A percentile compares a stretch with the other conserved stretches of the same genome.
Conservation (phyloP, 2,329 filamentous ascomycete genomes). For the Alternaria conjuncta region DNA sequence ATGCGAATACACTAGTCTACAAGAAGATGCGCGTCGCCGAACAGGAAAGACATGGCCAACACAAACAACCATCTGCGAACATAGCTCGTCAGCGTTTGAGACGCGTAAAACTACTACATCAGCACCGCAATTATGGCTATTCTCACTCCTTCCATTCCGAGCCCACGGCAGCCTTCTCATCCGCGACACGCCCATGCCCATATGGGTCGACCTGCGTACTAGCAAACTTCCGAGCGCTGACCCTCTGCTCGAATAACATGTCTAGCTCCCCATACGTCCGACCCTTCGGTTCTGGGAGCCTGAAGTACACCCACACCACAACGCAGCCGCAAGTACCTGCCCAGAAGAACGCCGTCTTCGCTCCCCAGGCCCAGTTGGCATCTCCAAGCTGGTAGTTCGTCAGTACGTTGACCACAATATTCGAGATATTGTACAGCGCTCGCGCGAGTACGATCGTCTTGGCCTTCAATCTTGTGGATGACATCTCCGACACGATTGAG, state of each 20-base stretch:
- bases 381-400: conserved; percentile 56
- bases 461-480: conserved; percentile 80
- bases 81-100: background rate
- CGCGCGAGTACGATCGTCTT: conserved; percentile 88
- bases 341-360: conserved; percentile 87
- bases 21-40: background rate
- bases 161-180: conserved; percentile 15
- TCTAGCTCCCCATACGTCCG: conserved; percentile 85
- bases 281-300: conserved; percentile 77
- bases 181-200: conserved; percentile 10
- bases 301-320: conserved; percentile 79
- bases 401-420: conserved; percentile 78
- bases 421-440: conserved; percentile 75
- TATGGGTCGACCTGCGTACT: conserved; percentile 32
- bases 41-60: background rate
- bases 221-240: conserved; percentile 32
- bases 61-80: background rate
- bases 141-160: conserved; percentile 23
- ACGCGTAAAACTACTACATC: background rate
- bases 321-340: conserved; percentile 77
- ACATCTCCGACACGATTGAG: conserved; percentile 82
- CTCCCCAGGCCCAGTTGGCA: conserved; percentile 81
- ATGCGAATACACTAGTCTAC: background rate
- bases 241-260: conserved; percentile 70
- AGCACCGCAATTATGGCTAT: background rate